Percentiles rank a stretch among this genome's conserved stretches.
These are phyloP conservation scores for Penicillium herquei DNA, from an alignment of 495 filamentous ascomycete genomes.

Conservation along the genomic window DNA sequence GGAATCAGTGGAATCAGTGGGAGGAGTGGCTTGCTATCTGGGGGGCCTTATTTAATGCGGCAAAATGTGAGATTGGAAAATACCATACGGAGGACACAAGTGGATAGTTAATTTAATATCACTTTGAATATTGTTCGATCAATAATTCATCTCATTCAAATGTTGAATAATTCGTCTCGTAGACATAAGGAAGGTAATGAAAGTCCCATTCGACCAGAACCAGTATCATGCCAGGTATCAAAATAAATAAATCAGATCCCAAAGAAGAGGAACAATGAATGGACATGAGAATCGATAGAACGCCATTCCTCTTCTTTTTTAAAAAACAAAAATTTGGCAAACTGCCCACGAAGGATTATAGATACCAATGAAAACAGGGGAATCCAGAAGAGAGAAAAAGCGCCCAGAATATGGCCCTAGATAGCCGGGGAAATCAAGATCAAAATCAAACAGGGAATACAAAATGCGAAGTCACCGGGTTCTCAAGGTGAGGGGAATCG, in stretches of 20 bases:
- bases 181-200: conserved; percentile 5
- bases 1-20: too few species aligned
- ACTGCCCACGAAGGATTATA: neutral
- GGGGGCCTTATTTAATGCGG: too few species aligned
- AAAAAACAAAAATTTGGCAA: conserved; percentile 2
- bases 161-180: conserved; percentile 1
- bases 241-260: conserved; percentile 1
- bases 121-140: too few species aligned
- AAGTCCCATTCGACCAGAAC: conserved; percentile 1
- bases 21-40: too few species aligned
- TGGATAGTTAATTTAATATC: too few species aligned
- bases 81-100: too few species aligned
- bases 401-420: conserved; percentile 5
- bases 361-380: conserved; percentile 7
- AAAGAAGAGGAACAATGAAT: conserved; percentile 15
- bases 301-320: conserved; percentile 34
- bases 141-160: too few species aligned
- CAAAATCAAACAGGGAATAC: conserved; percentile 3
- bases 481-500: conserved; percentile 15
- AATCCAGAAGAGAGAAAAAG: conserved; percentile 11
- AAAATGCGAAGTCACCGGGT: conserved; percentile 7
- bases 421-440: conserved; percentile 3
- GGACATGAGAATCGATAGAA: conserved; percentile 17
- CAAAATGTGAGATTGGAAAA: too few species aligned
- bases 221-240: conserved; percentile 22